Percentiles rank a stretch among this genome's conserved stretches.
Evolutionary conservation across 257 asterid species (phyloP).

Genomic region (Capsicum rhomboideum): DNA sequence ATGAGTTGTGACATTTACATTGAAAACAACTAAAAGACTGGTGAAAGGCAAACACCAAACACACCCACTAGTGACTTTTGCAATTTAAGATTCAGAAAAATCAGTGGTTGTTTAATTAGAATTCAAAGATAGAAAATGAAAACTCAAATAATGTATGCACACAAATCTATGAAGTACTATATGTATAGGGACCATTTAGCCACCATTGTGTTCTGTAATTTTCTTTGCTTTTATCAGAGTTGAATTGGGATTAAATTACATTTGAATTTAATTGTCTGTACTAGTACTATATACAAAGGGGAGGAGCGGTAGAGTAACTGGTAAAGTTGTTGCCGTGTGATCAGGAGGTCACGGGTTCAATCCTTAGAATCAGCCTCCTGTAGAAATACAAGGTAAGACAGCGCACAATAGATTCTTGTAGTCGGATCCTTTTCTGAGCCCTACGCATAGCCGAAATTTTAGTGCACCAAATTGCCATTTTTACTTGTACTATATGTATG

Average conservation of each 20-base stretch:
- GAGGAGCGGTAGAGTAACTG: too few relatives aligned
- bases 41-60: conserved; percentile 33
- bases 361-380: too few relatives aligned
- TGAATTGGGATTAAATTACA: background rate
- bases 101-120: background rate
- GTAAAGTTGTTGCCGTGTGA: too few relatives aligned
- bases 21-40: too few relatives aligned
- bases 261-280: background rate
- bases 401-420: too few relatives aligned
- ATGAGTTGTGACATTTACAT: too few relatives aligned
- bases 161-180: background rate
- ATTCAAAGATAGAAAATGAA: background rate
- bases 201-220: conserved; percentile 5
- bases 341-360: too few relatives aligned
- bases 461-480: too few relatives aligned
- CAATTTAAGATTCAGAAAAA: background rate
- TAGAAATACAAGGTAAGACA: too few relatives aligned
- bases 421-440: too few relatives aligned
- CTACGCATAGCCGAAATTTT: too few relatives aligned
- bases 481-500: too few relatives aligned
- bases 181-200: conserved; percentile 2
- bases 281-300: background rate
- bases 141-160: background rate
- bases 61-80: conserved; percentile 26
- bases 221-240: background rate